phyloP scores from a whole-genome alignment of 1,284 basidiomycete genomes.

The Leucoagaricus sp. region DNA sequence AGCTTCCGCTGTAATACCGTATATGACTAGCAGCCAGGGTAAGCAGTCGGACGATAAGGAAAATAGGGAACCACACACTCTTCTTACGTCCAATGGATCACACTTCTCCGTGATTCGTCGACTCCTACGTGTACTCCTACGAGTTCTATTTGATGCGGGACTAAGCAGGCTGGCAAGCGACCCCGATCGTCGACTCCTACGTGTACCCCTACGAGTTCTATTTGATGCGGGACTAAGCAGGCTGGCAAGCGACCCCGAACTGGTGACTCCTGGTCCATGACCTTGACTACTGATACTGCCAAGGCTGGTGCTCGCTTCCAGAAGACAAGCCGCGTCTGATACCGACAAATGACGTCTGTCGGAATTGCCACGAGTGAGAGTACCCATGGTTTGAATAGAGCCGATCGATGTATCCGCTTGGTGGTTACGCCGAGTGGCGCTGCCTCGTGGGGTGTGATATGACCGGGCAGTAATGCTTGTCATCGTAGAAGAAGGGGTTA shows the following conservation, averaged over 20 bases:
- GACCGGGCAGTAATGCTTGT: background rate
- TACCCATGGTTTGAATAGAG: background rate
- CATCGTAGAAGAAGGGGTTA: background rate
- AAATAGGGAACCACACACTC: background rate
- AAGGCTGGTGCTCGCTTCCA: background rate
- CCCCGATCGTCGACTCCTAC: background rate
- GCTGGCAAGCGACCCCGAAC: background rate
- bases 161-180: background rate
- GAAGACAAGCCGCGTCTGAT: background rate
- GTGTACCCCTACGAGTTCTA: background rate
- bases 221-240: background rate
- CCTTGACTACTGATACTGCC: background rate
- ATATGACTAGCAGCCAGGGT: background rate
- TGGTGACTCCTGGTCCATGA: background rate
- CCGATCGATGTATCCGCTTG: background rate
- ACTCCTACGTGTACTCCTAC: background rate
- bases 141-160: background rate
- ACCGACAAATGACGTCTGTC: background rate
- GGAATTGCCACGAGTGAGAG: background rate
- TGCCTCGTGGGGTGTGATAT: background rate
- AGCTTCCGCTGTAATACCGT: conserved; percentile 11
- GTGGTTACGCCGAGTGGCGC: background rate
- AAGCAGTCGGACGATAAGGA: background rate
- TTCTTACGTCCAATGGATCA: background rate
- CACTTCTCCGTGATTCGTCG: background rate